Conservation (phyloP, 495 filamentous ascomycete genomes). For the Hypoxylon cercidicola region DNA sequence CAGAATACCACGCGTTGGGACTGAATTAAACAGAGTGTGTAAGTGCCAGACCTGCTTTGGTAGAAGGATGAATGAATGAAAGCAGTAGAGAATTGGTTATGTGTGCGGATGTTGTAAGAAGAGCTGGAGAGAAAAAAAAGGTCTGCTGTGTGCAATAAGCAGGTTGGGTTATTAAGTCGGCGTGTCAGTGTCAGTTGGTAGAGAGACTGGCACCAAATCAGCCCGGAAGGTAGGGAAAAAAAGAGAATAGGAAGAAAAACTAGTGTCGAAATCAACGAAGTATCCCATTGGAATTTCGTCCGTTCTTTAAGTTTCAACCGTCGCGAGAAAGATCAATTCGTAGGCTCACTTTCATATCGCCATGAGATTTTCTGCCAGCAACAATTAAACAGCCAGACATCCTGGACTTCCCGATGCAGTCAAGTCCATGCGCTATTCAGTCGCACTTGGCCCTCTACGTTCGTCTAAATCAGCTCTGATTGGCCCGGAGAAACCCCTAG, state of each 20-base stretch:
- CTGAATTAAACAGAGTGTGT: background rate
- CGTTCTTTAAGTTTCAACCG: slow-evolving; percentile 19
- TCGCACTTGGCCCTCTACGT: slow-evolving; percentile 29
- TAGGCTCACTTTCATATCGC: slow-evolving; percentile 31
- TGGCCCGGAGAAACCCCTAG: slow-evolving; percentile 47
- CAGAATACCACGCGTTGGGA: background rate
- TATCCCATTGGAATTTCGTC: slow-evolving; percentile 9
- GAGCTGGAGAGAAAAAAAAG: background rate
- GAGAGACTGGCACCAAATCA: background rate
- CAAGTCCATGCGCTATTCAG: slow-evolving; percentile 37
- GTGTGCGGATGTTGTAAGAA: background rate
- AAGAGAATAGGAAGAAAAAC: slow-evolving; percentile 3
- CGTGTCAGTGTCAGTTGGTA: background rate
- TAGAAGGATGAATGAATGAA: background rate
- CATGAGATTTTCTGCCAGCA: slow-evolving; percentile 49
- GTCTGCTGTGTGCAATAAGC: background rate
- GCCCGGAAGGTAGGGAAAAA: background rate
- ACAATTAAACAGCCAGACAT: slow-evolving; percentile 41
- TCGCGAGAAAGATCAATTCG: slow-evolving; percentile 21
- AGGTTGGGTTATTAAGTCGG: background rate
- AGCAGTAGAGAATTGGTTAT: slow-evolving; percentile 1
- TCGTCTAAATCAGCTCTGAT: slow-evolving; percentile 18
- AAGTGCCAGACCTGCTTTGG: background rate
- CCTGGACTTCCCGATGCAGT: slow-evolving; percentile 46
- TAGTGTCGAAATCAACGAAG: slow-evolving; percentile 2